These are phyloP conservation scores for Verticillium zaregamsianum DNA, from an alignment of 2,329 filamentous ascomycete species.

Conservation along the genomic window DNA sequence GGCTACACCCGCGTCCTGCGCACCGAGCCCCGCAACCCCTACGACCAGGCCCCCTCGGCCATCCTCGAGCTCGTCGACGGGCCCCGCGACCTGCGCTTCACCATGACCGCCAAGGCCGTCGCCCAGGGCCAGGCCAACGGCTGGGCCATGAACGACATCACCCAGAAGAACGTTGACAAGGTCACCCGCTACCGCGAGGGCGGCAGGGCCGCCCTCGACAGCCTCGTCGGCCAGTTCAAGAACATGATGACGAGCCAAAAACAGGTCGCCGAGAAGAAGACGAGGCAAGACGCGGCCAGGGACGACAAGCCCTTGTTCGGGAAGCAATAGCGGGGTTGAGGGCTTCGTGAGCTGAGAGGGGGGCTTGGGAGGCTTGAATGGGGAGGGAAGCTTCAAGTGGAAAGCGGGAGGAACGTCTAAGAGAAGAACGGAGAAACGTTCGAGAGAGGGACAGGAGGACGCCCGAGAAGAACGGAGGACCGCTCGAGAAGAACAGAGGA, in stretches of 20 bases:
- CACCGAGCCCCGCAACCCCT: slow-evolving; percentile 78
- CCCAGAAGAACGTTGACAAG: slow-evolving; percentile 74
- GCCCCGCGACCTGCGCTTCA: slow-evolving; percentile 88
- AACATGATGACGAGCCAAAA: slow-evolving; percentile 21
- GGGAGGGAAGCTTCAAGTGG: no score
- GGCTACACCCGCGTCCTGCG: slow-evolving; percentile 94
- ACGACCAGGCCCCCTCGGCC: slow-evolving; percentile 82
- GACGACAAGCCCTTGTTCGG: slow-evolving; percentile 14
- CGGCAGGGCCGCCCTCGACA: slow-evolving; percentile 65
- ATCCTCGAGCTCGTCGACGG: slow-evolving; percentile 95
- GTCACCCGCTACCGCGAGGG: slow-evolving; percentile 70
- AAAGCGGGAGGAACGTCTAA: no score
- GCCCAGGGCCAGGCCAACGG: slow-evolving; percentile 57
- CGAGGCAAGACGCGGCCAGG: slow-evolving; percentile 26
- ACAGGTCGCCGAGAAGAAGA: slow-evolving; percentile 20
- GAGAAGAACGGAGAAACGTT: no score
- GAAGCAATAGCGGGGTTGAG: slow-evolving; percentile 9
- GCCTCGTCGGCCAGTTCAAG: slow-evolving; percentile 46
- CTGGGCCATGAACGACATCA: slow-evolving; percentile 63
- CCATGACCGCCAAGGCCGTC: slow-evolving; percentile 83
- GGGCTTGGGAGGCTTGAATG: no score
- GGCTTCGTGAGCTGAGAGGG: no score
- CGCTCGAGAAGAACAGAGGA: not conserved
- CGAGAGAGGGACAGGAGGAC: no score
- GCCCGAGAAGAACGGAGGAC: no score